Conservation (phyloP, 345 rosid species). For the Lumnitzera littorea region DNA sequence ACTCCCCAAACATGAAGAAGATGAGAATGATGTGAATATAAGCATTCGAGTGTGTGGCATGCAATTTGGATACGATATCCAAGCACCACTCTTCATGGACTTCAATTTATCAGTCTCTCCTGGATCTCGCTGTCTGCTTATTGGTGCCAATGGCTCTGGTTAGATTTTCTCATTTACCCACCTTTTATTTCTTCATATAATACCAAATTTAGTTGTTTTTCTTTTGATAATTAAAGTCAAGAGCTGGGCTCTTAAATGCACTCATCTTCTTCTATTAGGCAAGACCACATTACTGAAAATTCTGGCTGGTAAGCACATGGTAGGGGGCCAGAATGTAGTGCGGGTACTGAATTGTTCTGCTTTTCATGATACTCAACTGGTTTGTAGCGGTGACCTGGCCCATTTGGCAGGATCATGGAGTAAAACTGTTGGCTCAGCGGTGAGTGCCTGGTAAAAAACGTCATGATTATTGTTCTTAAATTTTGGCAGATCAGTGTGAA, state of each 20-base stretch:
- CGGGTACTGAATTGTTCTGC: slow-evolving; percentile 69
- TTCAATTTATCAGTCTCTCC: slow-evolving; percentile 55
- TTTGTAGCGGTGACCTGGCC: slow-evolving; percentile 80
- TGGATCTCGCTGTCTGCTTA: slow-evolving; percentile 87
- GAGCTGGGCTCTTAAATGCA: neutral
- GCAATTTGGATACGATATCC: slow-evolving; percentile 67
- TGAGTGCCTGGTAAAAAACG: slow-evolving; percentile 24
- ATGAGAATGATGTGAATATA: slow-evolving; percentile 10
- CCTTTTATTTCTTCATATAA: neutral
- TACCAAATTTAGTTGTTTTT: neutral
- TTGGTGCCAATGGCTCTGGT: slow-evolving; percentile 98
- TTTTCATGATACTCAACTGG: slow-evolving; percentile 83
- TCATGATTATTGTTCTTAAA: neutral
- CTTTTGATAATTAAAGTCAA: neutral
- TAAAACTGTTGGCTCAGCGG: slow-evolving; percentile 83
- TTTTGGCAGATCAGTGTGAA: neutral
- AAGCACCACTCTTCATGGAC: slow-evolving; percentile 59
- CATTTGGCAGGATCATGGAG: slow-evolving; percentile 95
- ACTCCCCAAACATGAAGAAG: too few species aligned
- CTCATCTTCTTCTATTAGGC: slow-evolving; percentile 28
- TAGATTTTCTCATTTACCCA: slow-evolving; percentile 1
- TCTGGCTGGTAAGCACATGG: slow-evolving; percentile 93
- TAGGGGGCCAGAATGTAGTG: slow-evolving; percentile 80
- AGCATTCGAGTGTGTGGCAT: slow-evolving; percentile 57
- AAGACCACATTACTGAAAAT: slow-evolving; percentile 84